A percentile compares a stretch with the other conserved stretches of the same genome.
phyloP scores from a whole-genome alignment of 805 yeast genomes.

The Cyberlindnera suaveolens region DNA sequence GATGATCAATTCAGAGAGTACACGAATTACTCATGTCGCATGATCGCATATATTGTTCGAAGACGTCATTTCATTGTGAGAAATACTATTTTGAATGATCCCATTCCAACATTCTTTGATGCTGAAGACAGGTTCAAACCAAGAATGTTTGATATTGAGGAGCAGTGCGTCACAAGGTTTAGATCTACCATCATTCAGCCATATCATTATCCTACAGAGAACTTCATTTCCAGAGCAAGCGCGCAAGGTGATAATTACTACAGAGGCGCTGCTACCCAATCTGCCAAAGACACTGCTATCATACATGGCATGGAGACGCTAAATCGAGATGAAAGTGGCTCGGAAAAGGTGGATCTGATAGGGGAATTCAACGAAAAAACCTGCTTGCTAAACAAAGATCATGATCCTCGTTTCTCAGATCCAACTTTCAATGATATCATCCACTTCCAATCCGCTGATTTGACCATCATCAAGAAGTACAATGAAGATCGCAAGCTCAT shows the following conservation, averaged over 20 bases:
- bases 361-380: slow-evolving; percentile 9
- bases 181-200: slow-evolving; percentile 11
- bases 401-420: slow-evolving; percentile 21
- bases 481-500: slow-evolving; percentile 19
- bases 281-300: slow-evolving; percentile 1
- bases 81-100: slow-evolving; percentile 16
- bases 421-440: slow-evolving; percentile 12
- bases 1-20: slow-evolving; percentile 6
- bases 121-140: slow-evolving; percentile 13
- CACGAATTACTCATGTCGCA: slow-evolving; percentile 17
- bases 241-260: slow-evolving; percentile 1
- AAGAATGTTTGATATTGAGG: slow-evolving; percentile 18
- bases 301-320: slow-evolving; percentile 1
- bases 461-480: slow-evolving; percentile 13
- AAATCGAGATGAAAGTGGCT: background rate
- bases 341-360: slow-evolving; percentile 4
- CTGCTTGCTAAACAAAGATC: slow-evolving; percentile 13
- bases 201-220: slow-evolving; percentile 17
- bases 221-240: background rate
- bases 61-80: slow-evolving; percentile 14
- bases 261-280: slow-evolving; percentile 1
- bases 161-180: slow-evolving; percentile 14
- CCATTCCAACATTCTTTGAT: slow-evolving; percentile 12
- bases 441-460: slow-evolving; percentile 11
- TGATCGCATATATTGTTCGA: slow-evolving; percentile 16